These are phyloP conservation scores for Calonectria hongkongensis DNA, from an alignment of 2,329 filamentous ascomycete genomes.

Conservation along the genomic window DNA sequence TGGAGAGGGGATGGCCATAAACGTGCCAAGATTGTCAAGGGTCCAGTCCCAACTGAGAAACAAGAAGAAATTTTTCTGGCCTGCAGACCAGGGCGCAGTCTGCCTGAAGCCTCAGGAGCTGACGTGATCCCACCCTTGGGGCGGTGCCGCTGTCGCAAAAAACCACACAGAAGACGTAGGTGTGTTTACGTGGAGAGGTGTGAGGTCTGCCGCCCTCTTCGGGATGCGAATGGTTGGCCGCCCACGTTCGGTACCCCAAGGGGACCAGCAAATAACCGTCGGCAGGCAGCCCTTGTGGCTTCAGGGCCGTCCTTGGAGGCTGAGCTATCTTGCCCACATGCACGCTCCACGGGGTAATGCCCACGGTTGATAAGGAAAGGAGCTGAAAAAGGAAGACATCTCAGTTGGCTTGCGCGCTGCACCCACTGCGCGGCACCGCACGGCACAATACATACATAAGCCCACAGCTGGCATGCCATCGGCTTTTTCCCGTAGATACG, in stretches of 20 bases:
- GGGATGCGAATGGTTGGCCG: not conserved
- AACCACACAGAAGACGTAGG: slow-evolving; percentile 17
- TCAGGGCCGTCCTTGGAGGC: slow-evolving; percentile 25
- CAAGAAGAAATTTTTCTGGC: not conserved
- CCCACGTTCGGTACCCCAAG: slow-evolving; percentile 28
- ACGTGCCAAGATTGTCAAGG: slow-evolving; percentile 32
- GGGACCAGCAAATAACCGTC: slow-evolving; percentile 38
- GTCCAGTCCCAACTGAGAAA: slow-evolving; percentile 4
- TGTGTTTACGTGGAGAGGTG: slow-evolving; percentile 6
- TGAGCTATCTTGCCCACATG: slow-evolving; percentile 19
- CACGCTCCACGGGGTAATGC: not conserved
- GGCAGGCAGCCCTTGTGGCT: slow-evolving; percentile 41
- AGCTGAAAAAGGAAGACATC: slow-evolving; percentile 13
- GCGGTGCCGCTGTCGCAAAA: slow-evolving; percentile 32
- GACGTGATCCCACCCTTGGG: slow-evolving; percentile 36
- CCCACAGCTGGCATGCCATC: slow-evolving; percentile 6
- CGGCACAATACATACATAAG: slow-evolving; percentile 9
- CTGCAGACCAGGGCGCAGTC: slow-evolving; percentile 32
- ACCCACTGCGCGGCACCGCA: not conserved
- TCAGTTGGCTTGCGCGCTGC: not conserved
- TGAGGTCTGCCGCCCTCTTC: slow-evolving; percentile 12
- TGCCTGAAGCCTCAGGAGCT: slow-evolving; percentile 28
- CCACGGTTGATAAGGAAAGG: slow-evolving; percentile 17
- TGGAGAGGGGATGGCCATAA: not conserved
- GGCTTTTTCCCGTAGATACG: slow-evolving; percentile 26